Evolutionary conservation across 345 rosid species (phyloP), one percentile per base, ranked within the genome.

Genomic region (Lepidium africanum): DNA sequence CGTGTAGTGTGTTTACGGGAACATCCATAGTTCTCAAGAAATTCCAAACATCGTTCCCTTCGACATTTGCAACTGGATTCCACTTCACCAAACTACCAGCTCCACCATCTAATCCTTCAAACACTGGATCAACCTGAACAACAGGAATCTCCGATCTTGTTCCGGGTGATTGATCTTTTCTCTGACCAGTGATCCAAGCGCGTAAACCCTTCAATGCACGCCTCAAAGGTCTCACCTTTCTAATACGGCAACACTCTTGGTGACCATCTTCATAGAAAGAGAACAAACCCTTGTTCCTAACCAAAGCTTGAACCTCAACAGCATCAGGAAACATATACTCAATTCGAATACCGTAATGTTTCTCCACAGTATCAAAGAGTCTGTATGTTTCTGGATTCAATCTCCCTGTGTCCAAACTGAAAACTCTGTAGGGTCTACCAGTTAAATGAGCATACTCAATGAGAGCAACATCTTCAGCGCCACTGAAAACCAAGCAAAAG

Each of bases 321-420:
- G 99, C 82, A 69, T 94, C 99, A 0, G 99, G 99, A 73, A 94
- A 91, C 97, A 89, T 89, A 65, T 93, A 93, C 74, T 93, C 97
- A 2, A 93, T 93, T 3, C 63, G 77, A 25, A 90, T 90, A 62
- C 83, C 94, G 38, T 86, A 93, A 3, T 81, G 87, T 72, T 93
- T 88, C 83, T 93, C 97, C 2, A 93, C 96, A 0, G 81, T 67
- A 54, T 88, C 89, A 3, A 90, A 93, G 69, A 84, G 86, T 23
- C 65, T 77, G 43, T 93, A 90, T 0, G 98, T 93, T 74, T 93
- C 97, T 0, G 97, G 92, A 76, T 93, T 93, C 65, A 93, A 71
- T 71, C 98, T 93, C 41, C 98, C 98, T 0, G 98, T 93, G 65
- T 93, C 98, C 36, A 93, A 82, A 78, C 96, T 90, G 80, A 93